These are phyloP conservation scores for Tuber borchii DNA, from an alignment of 495 filamentous ascomycete species.

Conservation along the genomic window DNA sequence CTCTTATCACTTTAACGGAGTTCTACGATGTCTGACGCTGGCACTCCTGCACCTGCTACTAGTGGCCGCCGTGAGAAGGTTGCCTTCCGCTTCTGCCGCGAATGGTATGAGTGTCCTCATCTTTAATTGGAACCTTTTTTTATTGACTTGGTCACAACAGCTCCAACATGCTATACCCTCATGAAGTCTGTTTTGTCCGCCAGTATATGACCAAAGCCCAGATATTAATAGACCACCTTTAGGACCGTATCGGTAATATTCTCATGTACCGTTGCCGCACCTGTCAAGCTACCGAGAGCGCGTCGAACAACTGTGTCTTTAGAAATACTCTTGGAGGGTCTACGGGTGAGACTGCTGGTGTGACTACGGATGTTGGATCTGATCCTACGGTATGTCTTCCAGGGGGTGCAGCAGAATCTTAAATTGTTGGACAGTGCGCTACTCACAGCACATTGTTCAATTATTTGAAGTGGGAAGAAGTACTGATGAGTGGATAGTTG, in stretches of 20 bases:
- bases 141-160: constrained; percentile 42
- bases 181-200: constrained; percentile 64
- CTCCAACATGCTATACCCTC: constrained; percentile 96
- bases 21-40: constrained; percentile 35
- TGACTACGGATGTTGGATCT: constrained; percentile 89
- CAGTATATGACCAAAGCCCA: constrained; percentile 48
- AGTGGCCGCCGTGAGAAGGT: constrained; percentile 45
- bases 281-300: constrained; percentile 79
- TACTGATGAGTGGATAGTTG: constrained; percentile 44
- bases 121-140: constrained; percentile 8
- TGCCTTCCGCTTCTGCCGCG: constrained; percentile 92
- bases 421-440: too few relatives aligned
- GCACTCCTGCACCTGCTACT: constrained; percentile 31
- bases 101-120: constrained; percentile 57
- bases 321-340: constrained; percentile 82
- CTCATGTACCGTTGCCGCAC: constrained; percentile 80
- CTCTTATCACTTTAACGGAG: background rate
- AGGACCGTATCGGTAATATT: constrained; percentile 50
- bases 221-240: background rate
- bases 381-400: constrained; percentile 90
- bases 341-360: constrained; percentile 90
- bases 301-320: constrained; percentile 80
- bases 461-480: constrained; percentile 14
- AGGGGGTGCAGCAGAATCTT: constrained; percentile 23
- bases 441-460: too few relatives aligned